Percentiles rank a stretch among this genome's conserved stretches.
These are phyloP conservation scores for Leishmania aethiopica DNA, from an alignment of 208 protist genomes.

Conservation along the genomic window DNA sequence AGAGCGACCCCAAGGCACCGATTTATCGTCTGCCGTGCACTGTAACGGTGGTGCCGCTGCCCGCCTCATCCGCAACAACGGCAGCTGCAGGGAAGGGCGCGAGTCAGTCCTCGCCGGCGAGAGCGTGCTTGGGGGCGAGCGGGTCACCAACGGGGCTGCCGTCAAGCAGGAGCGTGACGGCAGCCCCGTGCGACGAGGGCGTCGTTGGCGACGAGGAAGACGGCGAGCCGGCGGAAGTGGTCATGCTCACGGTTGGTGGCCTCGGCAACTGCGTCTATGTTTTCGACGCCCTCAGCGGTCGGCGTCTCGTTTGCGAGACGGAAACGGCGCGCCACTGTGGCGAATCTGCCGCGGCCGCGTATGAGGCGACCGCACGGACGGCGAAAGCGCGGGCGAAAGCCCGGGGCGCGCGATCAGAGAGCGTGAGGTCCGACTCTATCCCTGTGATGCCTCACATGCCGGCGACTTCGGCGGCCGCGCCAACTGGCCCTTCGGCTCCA, in stretches of 20 bases:
- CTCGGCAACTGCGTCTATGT: conserved; percentile 65
- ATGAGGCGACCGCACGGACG: conserved; percentile 3
- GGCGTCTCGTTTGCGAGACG: conserved; percentile 33
- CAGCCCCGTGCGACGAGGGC: neutral
- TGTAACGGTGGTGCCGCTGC: conserved; percentile 39
- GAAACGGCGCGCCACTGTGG: conserved; percentile 18
- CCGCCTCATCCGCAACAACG: neutral
- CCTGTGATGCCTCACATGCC: neutral
- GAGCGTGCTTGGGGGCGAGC: conserved; percentile 7
- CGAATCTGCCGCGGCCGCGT: conserved; percentile 9
- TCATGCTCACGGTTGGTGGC: conserved; percentile 64
- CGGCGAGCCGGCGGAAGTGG: conserved; percentile 29
- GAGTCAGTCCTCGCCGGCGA: neutral
- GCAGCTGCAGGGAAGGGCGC: neutral
- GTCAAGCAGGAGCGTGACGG: neutral
- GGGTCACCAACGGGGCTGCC: neutral
- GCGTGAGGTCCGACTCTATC: neutral
- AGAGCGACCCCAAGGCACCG: conserved; percentile 41
- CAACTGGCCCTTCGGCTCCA: neutral
- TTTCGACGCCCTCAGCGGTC: conserved; percentile 69
- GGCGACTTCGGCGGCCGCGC: neutral
- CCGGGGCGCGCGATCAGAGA: neutral
- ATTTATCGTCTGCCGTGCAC: conserved; percentile 62
- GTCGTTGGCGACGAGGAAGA: conserved; percentile 7
- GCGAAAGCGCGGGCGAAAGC: neutral